Evolutionary conservation across 2,329 filamentous ascomycete species (phyloP), one percentile per base, ranked within the genome.

Genomic region (Fusarium begoniae): DNA sequence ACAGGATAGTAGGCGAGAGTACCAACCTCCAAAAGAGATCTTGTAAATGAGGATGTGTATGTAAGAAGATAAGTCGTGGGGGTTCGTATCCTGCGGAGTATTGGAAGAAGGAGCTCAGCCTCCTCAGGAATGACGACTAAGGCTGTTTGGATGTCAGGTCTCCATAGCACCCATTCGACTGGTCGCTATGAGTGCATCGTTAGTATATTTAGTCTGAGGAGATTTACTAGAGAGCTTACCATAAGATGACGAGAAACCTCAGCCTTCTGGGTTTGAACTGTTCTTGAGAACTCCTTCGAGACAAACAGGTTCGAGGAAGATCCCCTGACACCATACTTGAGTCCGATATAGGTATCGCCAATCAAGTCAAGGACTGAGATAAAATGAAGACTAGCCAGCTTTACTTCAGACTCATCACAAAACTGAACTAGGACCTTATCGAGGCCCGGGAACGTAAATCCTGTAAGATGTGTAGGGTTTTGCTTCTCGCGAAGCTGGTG

Each of bases 401-500:
- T 4, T 24, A 20, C 38, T 43, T 11, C 22, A 20, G 26, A 1
- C 26, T 20, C 18, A 8, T 43, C 38, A 32, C 26, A 30, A 3
- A 62, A 62, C 1, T 3, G 9, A 6, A 35, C 14, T 5, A 62
- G 6, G 6, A 20, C 9, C 1, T 41, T 15, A 8, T 89, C 83
- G 0, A 92, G 82, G 0, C 85, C 84, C 0, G 83, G 79, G 44
- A 88, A 88, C 1, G 69, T 66, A 1, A 85, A 77, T 0, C 88
- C 77, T 1, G 72, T 75, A 64, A 84, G 85, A 1, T 83, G 78
- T 0, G 79, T 43, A 0, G 84, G 86, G 35, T 83, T 86, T 74
- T 91, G 85, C 5, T 87, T 81, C 70, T 91, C 85, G 1, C 89
- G 86, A 0, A 90, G 85, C 12, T 84, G 81, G 64, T 92, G 89